phyloP scores from a whole-genome alignment of 345 rosid species.

The Cardamine occulta region DNA sequence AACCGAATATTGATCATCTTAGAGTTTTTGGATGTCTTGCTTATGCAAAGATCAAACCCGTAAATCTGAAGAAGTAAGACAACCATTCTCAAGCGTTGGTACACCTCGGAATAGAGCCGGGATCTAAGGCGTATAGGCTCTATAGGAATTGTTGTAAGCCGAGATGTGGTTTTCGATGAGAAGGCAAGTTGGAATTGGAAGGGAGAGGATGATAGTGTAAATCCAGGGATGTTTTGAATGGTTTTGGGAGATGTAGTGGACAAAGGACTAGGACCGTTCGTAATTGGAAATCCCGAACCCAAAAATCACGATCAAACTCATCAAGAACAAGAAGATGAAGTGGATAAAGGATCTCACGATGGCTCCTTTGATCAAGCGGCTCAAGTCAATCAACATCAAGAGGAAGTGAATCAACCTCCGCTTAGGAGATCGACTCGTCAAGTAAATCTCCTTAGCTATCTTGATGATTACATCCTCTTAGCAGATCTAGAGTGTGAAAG shows the following conservation, averaged over 20 bases:
- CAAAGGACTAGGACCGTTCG: neutral
- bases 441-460: neutral
- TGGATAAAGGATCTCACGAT: too few species aligned
- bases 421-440: neutral
- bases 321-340: too few species aligned
- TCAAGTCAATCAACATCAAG: too few species aligned
- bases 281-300: too few species aligned
- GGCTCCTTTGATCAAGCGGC: too few species aligned
- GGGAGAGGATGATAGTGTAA: neutral
- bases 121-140: neutral
- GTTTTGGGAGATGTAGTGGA: neutral
- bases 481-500: neutral
- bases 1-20: too few species aligned
- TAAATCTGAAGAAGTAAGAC: too few species aligned
- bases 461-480: neutral
- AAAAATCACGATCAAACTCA: too few species aligned
- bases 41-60: too few species aligned
- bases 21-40: too few species aligned
- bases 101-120: neutral
- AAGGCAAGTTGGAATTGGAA: neutral
- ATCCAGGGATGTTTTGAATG: neutral
- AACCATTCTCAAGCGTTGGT: neutral
- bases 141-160: neutral
- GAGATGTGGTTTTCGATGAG: neutral
- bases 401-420: neutral